Base-by-base conservation (phyloP, 345 rosid genomes). In the Conringia planisiliqua region DNA sequence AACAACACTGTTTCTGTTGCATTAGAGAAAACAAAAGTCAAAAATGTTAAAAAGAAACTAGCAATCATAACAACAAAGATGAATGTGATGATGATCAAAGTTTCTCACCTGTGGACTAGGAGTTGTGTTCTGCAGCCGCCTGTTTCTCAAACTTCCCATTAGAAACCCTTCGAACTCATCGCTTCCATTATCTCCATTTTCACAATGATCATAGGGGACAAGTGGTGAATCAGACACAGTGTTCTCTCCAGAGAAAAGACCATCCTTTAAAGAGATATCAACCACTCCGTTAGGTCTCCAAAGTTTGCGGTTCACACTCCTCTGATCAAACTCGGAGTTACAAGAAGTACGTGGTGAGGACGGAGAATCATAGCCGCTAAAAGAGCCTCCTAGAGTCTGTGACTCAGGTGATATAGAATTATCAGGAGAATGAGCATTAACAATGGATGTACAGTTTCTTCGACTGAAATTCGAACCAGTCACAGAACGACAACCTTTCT, bases 61-160 rank as follows among this genome's bases (percentile, higher is more conserved):
- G 12, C 7, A 24, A 58, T 33, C 30, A 75, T 52, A 54, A 75
- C 66, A 95, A 89, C 85, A 85, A 96, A 69, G 89, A 63, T 46
- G 29, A 22, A 76, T 32, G 27, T 52, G 55, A 54, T 22, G 11
- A 51, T 27, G 33, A 16, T 17, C 42, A 2, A 38, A 40, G 36
- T n/a, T 57, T 13, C 42, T 82, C 71, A 95, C 99, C 94, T 87
- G 96, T 61, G 94, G 92, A 82, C 89, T 90, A 18, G 94, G 89
- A 68, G 89, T 85, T 33, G 78, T 51, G 70, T 92, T 82, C 73
- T 88, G 79, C 26, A 67, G 40, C 58, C 35, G 48, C 52, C 82
- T 68, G 66, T 81, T 82, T 75, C 80, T 73, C 62, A 77, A 79
- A 76, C 77, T 88, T 74, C 77, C 81, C 14, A 72, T 84, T 50